A percentile compares a stretch with the other conserved stretches of the same genome.
These are phyloP conservation scores for Peronospora destructor DNA, from an alignment of 352 stramenopile species.

Conservation along the genomic window DNA sequence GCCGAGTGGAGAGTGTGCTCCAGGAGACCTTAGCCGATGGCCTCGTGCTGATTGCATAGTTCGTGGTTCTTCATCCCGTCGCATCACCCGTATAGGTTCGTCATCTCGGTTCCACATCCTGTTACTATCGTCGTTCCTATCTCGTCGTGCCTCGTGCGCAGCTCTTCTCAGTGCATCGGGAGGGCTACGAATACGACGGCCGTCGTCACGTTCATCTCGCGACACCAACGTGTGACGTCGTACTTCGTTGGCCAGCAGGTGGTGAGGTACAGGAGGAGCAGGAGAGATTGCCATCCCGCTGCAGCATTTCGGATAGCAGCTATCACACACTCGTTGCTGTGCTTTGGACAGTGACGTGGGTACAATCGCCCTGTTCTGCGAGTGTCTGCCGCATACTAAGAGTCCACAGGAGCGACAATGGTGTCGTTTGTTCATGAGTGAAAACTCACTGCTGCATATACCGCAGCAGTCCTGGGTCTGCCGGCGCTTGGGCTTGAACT, in stretches of 20 bases:
- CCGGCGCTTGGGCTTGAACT: slow-evolving; percentile 62
- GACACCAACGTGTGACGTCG: slow-evolving; percentile 21
- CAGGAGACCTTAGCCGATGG: slow-evolving; percentile 14
- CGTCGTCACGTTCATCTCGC: slow-evolving; percentile 7
- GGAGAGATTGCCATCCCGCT: slow-evolving; percentile 5
- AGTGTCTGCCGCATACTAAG: slow-evolving; percentile 74
- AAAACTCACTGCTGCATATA: slow-evolving; percentile 56
- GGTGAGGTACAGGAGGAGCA: slow-evolving; percentile 1
- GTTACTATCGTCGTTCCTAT: slow-evolving; percentile 4
- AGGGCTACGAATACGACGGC: slow-evolving; percentile 7
- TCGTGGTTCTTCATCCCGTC: slow-evolving; percentile 5
- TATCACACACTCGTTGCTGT: slow-evolving; percentile 67
- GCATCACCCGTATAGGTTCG: slow-evolving; percentile 1
- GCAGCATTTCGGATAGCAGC: slow-evolving; percentile 53
- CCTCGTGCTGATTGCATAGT: slow-evolving; percentile 11
- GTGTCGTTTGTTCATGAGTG: slow-evolving; percentile 56
- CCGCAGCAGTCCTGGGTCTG: slow-evolving; percentile 49
- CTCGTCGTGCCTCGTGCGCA: slow-evolving; percentile 6
- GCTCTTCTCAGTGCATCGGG: slow-evolving; percentile 5
- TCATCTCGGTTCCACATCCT: slow-evolving; percentile 26
- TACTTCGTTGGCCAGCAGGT: slow-evolving; percentile 14
- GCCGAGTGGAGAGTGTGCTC: slow-evolving; percentile 11
- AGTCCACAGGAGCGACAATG: slow-evolving; percentile 72
- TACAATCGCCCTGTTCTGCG: slow-evolving; percentile 54
- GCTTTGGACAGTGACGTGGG: slow-evolving; percentile 56